A percentile compares a stretch with the other conserved stretches of the same genome.
Evolutionary conservation across 2,329 filamentous ascomycete genomes (phyloP).

Genomic region (Cytospora schulzeri): DNA sequence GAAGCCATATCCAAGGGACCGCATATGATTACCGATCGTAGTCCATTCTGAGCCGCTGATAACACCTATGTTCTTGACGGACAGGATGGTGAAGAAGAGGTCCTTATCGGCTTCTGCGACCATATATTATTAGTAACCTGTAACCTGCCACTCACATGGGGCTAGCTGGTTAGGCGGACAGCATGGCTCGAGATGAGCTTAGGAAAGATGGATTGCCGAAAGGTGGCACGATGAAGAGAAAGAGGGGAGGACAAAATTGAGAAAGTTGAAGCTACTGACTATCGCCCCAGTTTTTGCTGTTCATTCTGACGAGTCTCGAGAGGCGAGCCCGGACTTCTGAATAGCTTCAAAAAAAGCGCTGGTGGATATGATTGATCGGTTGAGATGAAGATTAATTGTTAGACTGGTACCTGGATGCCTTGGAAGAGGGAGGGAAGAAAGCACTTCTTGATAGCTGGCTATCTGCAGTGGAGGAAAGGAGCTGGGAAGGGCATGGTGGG

Average conservation of each 20-base stretch:
- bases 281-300: constrained; percentile 29
- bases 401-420: constrained; percentile 21
- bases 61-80: constrained; percentile 64
- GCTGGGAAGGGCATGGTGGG: constrained; percentile 6
- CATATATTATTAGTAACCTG: constrained; percentile 6
- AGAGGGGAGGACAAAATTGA: constrained; percentile 19
- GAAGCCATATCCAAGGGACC: constrained; percentile 61
- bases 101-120: constrained; percentile 57
- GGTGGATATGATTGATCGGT: constrained; percentile 22
- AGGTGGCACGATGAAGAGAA: neutral
- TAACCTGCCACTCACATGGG: neutral
- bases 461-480: constrained; percentile 18
- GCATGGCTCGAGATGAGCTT: neutral
- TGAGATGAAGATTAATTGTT: constrained; percentile 25
- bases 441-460: constrained; percentile 25
- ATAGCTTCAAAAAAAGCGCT: constrained; percentile 26
- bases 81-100: constrained; percentile 64
- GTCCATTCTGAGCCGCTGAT: constrained; percentile 66
- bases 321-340: constrained; percentile 16
- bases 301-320: constrained; percentile 22
- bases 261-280: constrained; percentile 23
- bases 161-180: constrained; percentile 52
- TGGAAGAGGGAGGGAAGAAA: constrained; percentile 19
- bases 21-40: constrained; percentile 63
- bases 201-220: neutral